Evolutionary conservation across 139 green algal genomes (phyloP).

Genomic region (Auxenochlorella pyrenoidosa): DNA sequence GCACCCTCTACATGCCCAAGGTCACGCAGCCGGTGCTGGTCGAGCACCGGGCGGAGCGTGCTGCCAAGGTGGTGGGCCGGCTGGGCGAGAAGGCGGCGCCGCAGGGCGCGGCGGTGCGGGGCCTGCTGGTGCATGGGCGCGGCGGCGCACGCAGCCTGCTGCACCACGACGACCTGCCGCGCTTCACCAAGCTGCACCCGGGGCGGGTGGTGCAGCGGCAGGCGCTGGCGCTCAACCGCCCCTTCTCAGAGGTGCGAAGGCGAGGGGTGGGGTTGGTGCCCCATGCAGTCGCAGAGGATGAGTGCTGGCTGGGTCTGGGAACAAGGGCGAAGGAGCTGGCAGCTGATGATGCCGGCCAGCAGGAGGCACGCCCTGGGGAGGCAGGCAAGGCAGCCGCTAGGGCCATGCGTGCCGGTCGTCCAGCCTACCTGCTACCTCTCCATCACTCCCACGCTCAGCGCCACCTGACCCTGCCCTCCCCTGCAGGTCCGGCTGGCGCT

Average conservation of each 20-base stretch:
- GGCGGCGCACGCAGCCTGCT: conserved; percentile 72
- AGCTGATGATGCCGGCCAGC: no score
- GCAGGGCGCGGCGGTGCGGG: conserved; percentile 58
- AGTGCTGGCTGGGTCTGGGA: no score
- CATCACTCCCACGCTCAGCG: background rate
- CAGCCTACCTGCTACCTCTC: background rate
- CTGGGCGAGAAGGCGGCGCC: conserved; percentile 70
- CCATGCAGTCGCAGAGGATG: no score
- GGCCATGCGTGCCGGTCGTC: background rate
- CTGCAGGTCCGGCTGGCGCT: conserved; percentile 76
- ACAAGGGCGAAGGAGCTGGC: no score
- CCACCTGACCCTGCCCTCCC: no score
- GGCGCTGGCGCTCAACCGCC: conserved; percentile 65
- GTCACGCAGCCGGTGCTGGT: conserved; percentile 71
- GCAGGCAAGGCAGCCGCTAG: no score
- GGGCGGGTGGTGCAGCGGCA: conserved; percentile 86
- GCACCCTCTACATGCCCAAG: conserved; percentile 72
- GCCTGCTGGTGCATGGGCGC: conserved; percentile 76
- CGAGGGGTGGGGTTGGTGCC: background rate
- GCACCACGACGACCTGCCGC: conserved; percentile 84
- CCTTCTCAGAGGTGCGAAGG: conserved; percentile 64
- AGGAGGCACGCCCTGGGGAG: no score
- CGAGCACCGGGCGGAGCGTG: conserved; percentile 70
- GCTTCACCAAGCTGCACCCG: conserved; percentile 88
- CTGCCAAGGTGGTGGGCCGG: conserved; percentile 71